Base-by-base conservation (phyloP, 2,329 filamentous ascomycete species). In the Microsporum canis region DNA sequence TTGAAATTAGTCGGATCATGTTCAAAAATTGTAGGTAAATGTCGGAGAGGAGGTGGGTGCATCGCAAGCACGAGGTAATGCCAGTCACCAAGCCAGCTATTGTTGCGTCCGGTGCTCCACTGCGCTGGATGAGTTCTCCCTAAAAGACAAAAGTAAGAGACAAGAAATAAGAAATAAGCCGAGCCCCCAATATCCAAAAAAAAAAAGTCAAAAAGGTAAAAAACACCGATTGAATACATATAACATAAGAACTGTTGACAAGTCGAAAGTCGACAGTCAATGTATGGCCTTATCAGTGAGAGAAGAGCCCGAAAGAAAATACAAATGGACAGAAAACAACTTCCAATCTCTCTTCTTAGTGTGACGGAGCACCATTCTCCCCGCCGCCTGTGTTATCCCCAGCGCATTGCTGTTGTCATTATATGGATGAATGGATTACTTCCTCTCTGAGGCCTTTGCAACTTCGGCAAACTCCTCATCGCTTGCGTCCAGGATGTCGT, bases 401-500 rank as follows among this genome's bases (percentile, higher is more conserved):
- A 3, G 10, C 2, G 5, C 39, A 43, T 43, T 12, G 39, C 27
- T 53, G 49, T 53, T 12, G 5, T 14, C 4, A 27, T 53, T 17
- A 43, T 43, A n/a, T 27, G n/a, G n/a, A 6, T 27, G 45, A n/a
- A 7, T 17, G 12, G 7, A 34, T 59, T 27, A 59, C 57, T 61
- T 55, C 41, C 43, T 51, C 56, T 53, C 57, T 33, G n/a, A 23
- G 17, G 57, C 38, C 36, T 65, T 67, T 33, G 66, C 65, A 53
- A 65, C 63, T 59, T 83, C 83, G 58, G 84, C 73, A 66, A 82
- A 87, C 72, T 97, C 92, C 73, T 95, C 89, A 67, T 97, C 92
- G 62, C 89, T 95, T 49, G 91, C 92, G 77, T 96, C 91, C 53
- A 97, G 84, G 66, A 97, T 91, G 70, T 99, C 94, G 73, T 97